Base-by-base conservation (phyloP, 1,284 basidiomycete genomes). In the Puccinia brachypodii region DNA sequence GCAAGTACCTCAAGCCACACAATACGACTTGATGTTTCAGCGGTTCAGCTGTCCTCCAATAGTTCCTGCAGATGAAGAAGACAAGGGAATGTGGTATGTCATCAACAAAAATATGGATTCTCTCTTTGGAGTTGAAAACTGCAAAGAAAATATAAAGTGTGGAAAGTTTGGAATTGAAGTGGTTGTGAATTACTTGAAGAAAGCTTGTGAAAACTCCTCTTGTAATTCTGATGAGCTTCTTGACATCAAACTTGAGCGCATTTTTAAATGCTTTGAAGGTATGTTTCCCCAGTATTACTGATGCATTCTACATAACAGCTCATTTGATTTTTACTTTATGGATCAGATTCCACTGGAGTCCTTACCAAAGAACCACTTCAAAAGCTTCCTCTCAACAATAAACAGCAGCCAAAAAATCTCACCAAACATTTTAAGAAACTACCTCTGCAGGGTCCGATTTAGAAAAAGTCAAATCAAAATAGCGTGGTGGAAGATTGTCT, bases 71-170 rank as follows among this genome's bases (percentile, higher is more conserved):
- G 44, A 44, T 9, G 72, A 74, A 28, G 42, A 74, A 58, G 72
- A 74, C 28, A 28, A 74, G 33, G 72, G 69, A 25, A 71, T 71
- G 68, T 71, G 68, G 68, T 71, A 42, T 47, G 36, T 47, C 11
- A 36, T 71, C 33, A 74, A 74, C 13, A 47, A 50, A 33, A 56
- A 22, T 36, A 44, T 74, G 42, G 72, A 74, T 56, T 50, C 72
- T 38, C 25, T 74, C 9, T 74, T 74, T 74, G 72, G 72, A 16
- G 72, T 74, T 9, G 50, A 74, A 11, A 50, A 38, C 50, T n/a
- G n/a, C 47, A 3, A 44, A 50, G 11, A 58, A 53, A 50, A 74
- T 36, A 25, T 74, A 6, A 74, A 28, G 28, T 25, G 3, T 31
- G 53, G 47, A 31, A 50, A 33, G 36, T 50, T 36, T 56, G 72